Conservation (phyloP, 129 eudicot species). For the Tanacetum coccineum region DNA sequence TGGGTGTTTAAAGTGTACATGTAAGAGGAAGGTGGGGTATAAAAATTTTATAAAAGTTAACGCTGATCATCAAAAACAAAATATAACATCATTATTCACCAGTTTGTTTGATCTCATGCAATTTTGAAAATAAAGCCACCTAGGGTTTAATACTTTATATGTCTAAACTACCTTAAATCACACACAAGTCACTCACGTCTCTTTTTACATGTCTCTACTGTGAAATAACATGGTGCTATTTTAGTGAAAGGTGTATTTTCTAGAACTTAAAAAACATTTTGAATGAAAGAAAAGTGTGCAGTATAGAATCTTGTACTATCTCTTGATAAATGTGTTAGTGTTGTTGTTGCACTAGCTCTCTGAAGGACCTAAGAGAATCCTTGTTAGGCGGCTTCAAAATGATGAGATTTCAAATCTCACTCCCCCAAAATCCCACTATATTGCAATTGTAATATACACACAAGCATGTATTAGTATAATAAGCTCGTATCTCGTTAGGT, state of each 20-base stretch:
- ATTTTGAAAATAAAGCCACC: constrained; percentile 13
- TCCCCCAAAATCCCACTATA: constrained; percentile 15
- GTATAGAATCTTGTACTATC: constrained; percentile 52
- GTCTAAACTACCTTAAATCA: constrained; percentile 19
- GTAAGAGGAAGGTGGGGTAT: constrained; percentile 41
- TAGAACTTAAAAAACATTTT: constrained; percentile 36
- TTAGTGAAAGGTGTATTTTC: constrained; percentile 28
- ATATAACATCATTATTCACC: constrained; percentile 35
- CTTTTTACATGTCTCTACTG: constrained; percentile 16
- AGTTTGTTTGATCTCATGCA: constrained; percentile 46
- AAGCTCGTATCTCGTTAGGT: no score
- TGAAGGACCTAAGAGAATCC: constrained; percentile 38
- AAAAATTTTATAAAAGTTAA: constrained; percentile 30
- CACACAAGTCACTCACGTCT: background rate
- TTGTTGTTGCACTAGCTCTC: constrained; percentile 33
- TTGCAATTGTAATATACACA: background rate
- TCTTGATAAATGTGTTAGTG: constrained; percentile 45
- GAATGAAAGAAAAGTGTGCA: constrained; percentile 34
- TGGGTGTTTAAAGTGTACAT: constrained; percentile 38
- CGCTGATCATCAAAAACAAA: constrained; percentile 38
- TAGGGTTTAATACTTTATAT: constrained; percentile 31
- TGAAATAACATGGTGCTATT: constrained; percentile 25
- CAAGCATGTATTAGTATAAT: no score
- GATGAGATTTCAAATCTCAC: no score
- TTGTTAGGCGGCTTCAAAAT: constrained; percentile 40